Conservation (phyloP, 2,329 filamentous ascomycete genomes). For the Nothopassalora personata region DNA sequence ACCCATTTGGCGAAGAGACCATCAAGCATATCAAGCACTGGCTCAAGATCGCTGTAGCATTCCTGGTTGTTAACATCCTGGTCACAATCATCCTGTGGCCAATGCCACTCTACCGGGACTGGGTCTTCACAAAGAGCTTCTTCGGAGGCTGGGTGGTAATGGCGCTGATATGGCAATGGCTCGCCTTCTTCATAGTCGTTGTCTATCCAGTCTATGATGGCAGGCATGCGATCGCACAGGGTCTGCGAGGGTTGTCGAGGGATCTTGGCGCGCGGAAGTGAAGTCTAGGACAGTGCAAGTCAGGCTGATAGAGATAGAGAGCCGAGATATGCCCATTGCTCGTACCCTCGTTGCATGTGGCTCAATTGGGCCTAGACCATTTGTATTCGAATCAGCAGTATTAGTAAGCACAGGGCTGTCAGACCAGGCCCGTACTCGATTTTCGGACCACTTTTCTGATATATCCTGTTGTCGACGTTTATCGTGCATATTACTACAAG, state of each 20-base stretch:
- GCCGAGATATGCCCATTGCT: no score
- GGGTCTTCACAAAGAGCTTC: slow-evolving; percentile 45
- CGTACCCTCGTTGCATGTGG: no score
- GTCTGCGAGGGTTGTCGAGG: slow-evolving; percentile 21
- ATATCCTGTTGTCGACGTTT: no score
- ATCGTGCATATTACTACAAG: no score
- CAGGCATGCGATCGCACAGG: slow-evolving; percentile 36
- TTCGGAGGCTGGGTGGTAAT: slow-evolving; percentile 44
- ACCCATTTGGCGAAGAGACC: slow-evolving; percentile 39
- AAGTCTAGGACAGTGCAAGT: background rate
- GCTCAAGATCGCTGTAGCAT: slow-evolving; percentile 34
- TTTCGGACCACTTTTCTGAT: no score
- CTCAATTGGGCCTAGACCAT: no score
- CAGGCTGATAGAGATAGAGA: background rate
- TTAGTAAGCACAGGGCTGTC: background rate
- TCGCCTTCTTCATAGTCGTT: slow-evolving; percentile 43
- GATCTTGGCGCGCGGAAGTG: slow-evolving; percentile 1
- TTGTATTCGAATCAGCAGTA: background rate
- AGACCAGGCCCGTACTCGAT: background rate
- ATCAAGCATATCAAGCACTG: slow-evolving; percentile 24
- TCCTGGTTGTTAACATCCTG: slow-evolving; percentile 41
- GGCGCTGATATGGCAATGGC: slow-evolving; percentile 46
- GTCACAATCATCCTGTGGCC: slow-evolving; percentile 47
- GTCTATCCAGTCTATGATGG: slow-evolving; percentile 48
- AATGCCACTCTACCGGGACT: slow-evolving; percentile 47